A percentile compares a stretch with the other conserved stretches of the same genome.
Evolutionary conservation across 352 stramenopile genomes (phyloP).

Genomic region (Plasmopara viticola): DNA sequence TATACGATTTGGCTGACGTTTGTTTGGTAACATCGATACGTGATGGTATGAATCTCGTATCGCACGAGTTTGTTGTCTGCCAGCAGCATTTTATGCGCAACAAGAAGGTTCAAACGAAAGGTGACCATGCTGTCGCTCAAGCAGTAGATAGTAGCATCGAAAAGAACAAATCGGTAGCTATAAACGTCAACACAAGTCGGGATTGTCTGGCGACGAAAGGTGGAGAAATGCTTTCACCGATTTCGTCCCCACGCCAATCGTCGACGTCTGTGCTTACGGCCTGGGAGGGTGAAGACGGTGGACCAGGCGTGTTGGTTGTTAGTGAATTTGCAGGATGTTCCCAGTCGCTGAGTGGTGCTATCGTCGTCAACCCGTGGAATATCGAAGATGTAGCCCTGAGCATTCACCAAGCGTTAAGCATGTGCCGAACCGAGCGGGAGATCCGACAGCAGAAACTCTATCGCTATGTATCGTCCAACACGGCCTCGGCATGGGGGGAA

Average conservation of each 20-base stretch:
- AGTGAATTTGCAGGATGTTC: conserved; percentile 87
- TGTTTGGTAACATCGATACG: conserved; percentile 84
- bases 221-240: conserved; percentile 17
- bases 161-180: not conserved
- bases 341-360: conserved; percentile 79
- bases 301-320: conserved; percentile 79
- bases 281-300: conserved; percentile 74
- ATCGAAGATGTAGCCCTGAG: conserved; percentile 78
- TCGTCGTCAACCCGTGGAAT: conserved; percentile 86
- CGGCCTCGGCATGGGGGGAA: conserved; percentile 74
- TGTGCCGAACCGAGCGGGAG: conserved; percentile 77
- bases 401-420: conserved; percentile 79
- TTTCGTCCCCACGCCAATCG: conserved; percentile 22
- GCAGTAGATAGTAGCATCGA: conserved; percentile 3
- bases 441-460: conserved; percentile 88
- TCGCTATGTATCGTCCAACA: conserved; percentile 84
- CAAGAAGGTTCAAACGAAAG: conserved; percentile 61
- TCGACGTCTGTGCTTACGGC: conserved; percentile 48
- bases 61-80: conserved; percentile 85
- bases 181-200: not conserved
- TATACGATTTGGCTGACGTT: conserved; percentile 86
- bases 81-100: conserved; percentile 81
- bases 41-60: conserved; percentile 89
- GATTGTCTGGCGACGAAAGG: conserved; percentile 1
- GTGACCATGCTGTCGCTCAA: too few relatives aligned